Evolutionary conservation across 352 stramenopile genomes (phyloP).

Genomic region (Pythium phragmiticola): DNA sequence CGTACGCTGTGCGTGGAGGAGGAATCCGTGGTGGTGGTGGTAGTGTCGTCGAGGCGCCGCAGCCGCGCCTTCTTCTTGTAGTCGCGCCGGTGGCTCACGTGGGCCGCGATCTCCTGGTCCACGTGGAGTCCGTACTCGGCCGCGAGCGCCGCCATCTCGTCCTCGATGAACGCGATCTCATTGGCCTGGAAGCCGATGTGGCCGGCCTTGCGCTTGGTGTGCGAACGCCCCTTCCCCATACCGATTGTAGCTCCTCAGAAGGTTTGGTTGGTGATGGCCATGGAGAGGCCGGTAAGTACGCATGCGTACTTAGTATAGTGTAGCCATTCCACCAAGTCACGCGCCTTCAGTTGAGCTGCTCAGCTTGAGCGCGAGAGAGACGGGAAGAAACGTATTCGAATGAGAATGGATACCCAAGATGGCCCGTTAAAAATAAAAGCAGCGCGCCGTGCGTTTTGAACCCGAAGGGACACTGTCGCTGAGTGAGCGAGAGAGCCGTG

Average conservation of each 20-base stretch:
- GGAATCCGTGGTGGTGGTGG: neutral
- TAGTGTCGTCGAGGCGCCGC: conserved; percentile 33
- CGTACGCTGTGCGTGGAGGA: conserved; percentile 7
- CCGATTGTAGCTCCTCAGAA: neutral
- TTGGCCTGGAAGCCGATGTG: conserved; percentile 67
- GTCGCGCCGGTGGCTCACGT: conserved; percentile 50
- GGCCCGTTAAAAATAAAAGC: too few relatives aligned
- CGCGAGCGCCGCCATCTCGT: conserved; percentile 79
- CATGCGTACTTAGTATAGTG: conserved; percentile 2
- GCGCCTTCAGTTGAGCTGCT: too few relatives aligned
- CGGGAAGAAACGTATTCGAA: too few relatives aligned
- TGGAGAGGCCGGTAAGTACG: conserved; percentile 4
- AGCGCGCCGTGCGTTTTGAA: too few relatives aligned
- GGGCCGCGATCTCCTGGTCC: conserved; percentile 60
- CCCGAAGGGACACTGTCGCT: too few relatives aligned
- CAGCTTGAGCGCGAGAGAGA: too few relatives aligned
- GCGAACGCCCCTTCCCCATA: conserved; percentile 4
- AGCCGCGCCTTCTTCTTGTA: conserved; percentile 50
- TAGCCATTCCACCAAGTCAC: neutral
- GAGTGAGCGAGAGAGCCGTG: neutral
- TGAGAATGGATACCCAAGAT: too few relatives aligned
- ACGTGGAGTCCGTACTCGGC: conserved; percentile 76
- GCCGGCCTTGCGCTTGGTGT: conserved; percentile 67
- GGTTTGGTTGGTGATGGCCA: conserved; percentile 7
- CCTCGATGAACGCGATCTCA: conserved; percentile 85